phyloP scores from a whole-genome alignment of 2,329 filamentous ascomycete species.

The Albophoma yamanashiensis region DNA sequence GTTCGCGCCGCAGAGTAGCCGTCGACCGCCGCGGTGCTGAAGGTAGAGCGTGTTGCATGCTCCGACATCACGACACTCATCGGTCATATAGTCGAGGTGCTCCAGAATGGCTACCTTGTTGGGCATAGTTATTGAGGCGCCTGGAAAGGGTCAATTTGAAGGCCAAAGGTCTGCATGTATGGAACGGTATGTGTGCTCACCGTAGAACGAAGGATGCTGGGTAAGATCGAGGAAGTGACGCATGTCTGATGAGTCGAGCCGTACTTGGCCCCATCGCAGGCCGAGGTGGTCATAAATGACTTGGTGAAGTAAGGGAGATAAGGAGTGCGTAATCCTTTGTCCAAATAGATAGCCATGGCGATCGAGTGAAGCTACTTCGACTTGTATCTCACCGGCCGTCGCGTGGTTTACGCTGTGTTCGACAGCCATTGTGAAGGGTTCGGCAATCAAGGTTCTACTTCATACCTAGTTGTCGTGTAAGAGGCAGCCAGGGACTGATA shows the following conservation, averaged over 20 bases:
- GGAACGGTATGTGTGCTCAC: slow-evolving; percentile 27
- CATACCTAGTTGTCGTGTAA: neutral
- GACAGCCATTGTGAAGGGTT: neutral
- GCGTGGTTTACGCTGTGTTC: neutral
- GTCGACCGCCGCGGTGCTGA: slow-evolving; percentile 34
- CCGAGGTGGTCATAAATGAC: slow-evolving; percentile 40
- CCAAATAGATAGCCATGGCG: slow-evolving; percentile 46
- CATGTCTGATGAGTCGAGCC: slow-evolving; percentile 42
- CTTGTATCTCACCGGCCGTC: neutral
- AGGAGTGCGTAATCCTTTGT: slow-evolving; percentile 42
- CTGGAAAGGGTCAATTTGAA: slow-evolving; percentile 18
- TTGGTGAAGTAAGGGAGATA: slow-evolving; percentile 44
- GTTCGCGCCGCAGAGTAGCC: slow-evolving; percentile 61
- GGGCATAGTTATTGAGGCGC: slow-evolving; percentile 72
- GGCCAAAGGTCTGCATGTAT: neutral
- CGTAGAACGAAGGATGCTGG: slow-evolving; percentile 49
- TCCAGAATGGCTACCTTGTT: slow-evolving; percentile 70
- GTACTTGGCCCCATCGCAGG: slow-evolving; percentile 39
- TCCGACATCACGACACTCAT: slow-evolving; percentile 61
- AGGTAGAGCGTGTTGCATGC: slow-evolving; percentile 74
- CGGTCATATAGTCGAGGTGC: slow-evolving; percentile 62
- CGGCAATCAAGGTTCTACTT: neutral
- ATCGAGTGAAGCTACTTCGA: slow-evolving; percentile 20
- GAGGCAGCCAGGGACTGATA: neutral
- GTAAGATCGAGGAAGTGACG: slow-evolving; percentile 38